phyloP scores from a whole-genome alignment of 1,139 yeast species.

The Arxiozyma slooffiae region DNA sequence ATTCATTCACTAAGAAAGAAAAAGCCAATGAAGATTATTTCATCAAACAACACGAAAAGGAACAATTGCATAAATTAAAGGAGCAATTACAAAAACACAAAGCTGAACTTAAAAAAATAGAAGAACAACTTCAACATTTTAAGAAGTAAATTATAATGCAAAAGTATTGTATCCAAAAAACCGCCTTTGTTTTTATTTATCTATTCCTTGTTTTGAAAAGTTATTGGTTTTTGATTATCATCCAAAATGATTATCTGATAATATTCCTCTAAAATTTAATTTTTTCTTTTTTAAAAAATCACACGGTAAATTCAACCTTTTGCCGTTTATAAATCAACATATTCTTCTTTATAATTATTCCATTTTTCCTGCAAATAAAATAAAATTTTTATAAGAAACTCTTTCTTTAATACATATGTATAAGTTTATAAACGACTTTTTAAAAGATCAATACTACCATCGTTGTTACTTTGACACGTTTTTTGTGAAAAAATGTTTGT shows the following conservation, averaged over 20 bases:
- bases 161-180: background rate
- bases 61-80: constrained; percentile 44
- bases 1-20: constrained; percentile 56
- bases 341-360: background rate
- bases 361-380: background rate
- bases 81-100: constrained; percentile 45
- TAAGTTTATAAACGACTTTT: too few relatives aligned
- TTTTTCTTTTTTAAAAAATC: background rate
- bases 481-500: too few relatives aligned
- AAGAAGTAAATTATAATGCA: constrained; percentile 6
- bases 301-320: background rate
- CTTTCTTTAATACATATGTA: background rate
- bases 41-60: constrained; percentile 53
- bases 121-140: constrained; percentile 23
- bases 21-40: constrained; percentile 59
- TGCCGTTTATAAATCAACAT: background rate
- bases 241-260: background rate
- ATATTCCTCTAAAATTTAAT: background rate
- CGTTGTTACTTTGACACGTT: too few relatives aligned
- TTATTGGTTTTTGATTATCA: background rate
- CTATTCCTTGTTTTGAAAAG: background rate
- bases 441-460: too few relatives aligned
- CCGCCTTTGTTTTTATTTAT: background rate
- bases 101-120: constrained; percentile 33
- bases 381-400: too few relatives aligned